Evolutionary conservation across 352 stramenopile species (phyloP), one percentile per base, ranked within the genome.

Genomic region (Globisporangium cystogenes): DNA sequence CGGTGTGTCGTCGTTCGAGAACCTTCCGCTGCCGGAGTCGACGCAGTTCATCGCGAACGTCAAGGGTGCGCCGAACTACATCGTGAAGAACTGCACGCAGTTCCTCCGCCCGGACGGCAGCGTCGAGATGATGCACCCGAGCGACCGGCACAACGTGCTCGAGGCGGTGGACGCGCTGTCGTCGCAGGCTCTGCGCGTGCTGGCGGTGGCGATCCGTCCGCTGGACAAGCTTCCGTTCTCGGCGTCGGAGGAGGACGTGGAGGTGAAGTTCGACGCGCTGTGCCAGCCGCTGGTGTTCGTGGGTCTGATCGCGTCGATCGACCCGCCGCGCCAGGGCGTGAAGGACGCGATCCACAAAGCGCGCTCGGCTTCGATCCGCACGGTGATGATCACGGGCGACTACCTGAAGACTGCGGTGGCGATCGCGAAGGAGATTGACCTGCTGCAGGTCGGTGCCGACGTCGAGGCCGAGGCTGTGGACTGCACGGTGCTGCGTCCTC

Each of bases 341-440:
- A 62, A 57, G 0, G 65, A 75, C 8, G 77, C 82, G 0, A 85
- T 93, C 46, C 52, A 57, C 0, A 74, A 40, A 5, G 70, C 70
- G n/a, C 73, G 73, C 1, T 53, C 52, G 18, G 74, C 74, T 3
- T 84, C 64, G 3, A 85, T 93, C 37, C 79, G 77, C 15, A 91
- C 82, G 0, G 72, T 95, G 15, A 98, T 98, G 90, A 88, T 98
- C 48, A 98, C 95, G 3, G 93, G 95, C 24, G 96, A 99, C 68
- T 95, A 96, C 46, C 77, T 98, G 48, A 93, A 97, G 60, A 99
- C 95, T 6, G 96, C 95, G 1, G 53, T 97, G 5, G 90, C 93
- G 3, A 98, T 99, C 61, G 94, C 90, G 12, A 83, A 81, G 50
- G 80, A 96, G 60, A 95, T 98, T 48, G 90, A 96, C 7, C 83